Evolutionary conservation across 1,284 basidiomycete genomes (phyloP), one percentile per base, ranked within the genome.

Genomic region (Caloboletus inedulis): DNA sequence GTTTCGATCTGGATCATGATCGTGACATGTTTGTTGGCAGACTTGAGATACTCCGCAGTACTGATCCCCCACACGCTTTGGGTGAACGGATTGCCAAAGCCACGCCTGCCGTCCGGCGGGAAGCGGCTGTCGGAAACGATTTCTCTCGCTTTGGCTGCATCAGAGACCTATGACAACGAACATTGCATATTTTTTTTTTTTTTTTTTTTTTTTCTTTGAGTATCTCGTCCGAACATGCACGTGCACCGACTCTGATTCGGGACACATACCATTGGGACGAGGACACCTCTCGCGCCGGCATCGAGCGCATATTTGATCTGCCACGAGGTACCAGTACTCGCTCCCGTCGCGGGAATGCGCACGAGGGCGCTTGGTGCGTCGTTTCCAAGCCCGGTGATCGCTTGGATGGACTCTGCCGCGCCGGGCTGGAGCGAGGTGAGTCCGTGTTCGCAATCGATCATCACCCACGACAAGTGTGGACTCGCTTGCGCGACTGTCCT

Each of bases 1-100:
- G 77, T 86, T 68, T 87, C 84, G 52, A 87, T 85, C 64, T 87
- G 85, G 4, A 84, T 77, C 69, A 87, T 79, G 19, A 87, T 75
- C 14, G 84, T 58, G 16, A 85, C 66, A 36, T 74, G 71, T 0
- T 81, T 74, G 60, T 88, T 86, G 3, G 84, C 84, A 8, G 68
- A 66, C 1, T 68, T 61, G 37, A 85, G 66, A 59, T 88, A 88
- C 43, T 85, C 78, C 2, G 67, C 56, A 1, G 71, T 62, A 3
- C 69, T 71, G n/a, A 80, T 59, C 16, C 75, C 76, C 84, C 84
- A 87, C 19, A 70, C 72, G 14, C 65, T 70, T 46, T 82, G 81
- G 0, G 81, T 80, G 66, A 81, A 82, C 2, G 82, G 77, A 57
- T 73, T 82, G 1, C 84, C 85, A 57, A 81, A 83, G 7, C 84